Evolutionary conservation across 352 stramenopile species (phyloP).

Genomic region (Globisporangium spiculum): DNA sequence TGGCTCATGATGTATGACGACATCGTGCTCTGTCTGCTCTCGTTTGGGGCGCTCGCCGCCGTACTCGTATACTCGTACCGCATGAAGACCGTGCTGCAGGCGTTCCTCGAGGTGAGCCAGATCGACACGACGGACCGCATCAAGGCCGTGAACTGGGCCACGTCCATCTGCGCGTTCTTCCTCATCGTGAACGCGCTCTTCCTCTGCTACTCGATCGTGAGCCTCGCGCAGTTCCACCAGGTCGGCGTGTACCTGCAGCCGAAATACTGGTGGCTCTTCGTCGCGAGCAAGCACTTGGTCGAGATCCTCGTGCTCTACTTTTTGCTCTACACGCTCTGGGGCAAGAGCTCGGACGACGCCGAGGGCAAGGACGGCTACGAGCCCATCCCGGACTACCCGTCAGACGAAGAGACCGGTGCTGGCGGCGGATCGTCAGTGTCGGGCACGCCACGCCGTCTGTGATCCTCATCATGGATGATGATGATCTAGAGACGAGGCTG

Average conservation of each 20-base stretch:
- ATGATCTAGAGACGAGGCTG: background rate
- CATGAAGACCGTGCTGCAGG: conserved; percentile 95
- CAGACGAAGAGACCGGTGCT: conserved; percentile 40
- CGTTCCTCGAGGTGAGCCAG: conserved; percentile 95
- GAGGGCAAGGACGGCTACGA: conserved; percentile 76
- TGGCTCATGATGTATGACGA: conserved; percentile 96
- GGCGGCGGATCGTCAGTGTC: background rate
- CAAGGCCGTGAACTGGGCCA: conserved; percentile 94
- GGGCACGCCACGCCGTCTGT: conserved; percentile 14
- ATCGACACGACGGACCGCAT: conserved; percentile 96
- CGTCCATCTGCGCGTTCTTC: conserved; percentile 93
- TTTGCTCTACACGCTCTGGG: conserved; percentile 93
- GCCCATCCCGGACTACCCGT: conserved; percentile 64
- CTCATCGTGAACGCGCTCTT: conserved; percentile 92
- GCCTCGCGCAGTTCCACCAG: conserved; percentile 85
- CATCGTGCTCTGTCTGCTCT: conserved; percentile 82
- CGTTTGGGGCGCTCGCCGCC: conserved; percentile 85
- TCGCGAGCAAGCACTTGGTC: conserved; percentile 90
- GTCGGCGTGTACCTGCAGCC: conserved; percentile 83
- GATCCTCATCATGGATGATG: background rate
- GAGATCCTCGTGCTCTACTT: conserved; percentile 94
- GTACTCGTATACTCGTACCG: conserved; percentile 94
- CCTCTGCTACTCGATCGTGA: conserved; percentile 80
- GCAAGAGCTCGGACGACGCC: conserved; percentile 66
- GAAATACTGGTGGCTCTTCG: conserved; percentile 92